Base-by-base conservation (phyloP, 148 eudicot species). In the Arbutus unedo region DNA sequence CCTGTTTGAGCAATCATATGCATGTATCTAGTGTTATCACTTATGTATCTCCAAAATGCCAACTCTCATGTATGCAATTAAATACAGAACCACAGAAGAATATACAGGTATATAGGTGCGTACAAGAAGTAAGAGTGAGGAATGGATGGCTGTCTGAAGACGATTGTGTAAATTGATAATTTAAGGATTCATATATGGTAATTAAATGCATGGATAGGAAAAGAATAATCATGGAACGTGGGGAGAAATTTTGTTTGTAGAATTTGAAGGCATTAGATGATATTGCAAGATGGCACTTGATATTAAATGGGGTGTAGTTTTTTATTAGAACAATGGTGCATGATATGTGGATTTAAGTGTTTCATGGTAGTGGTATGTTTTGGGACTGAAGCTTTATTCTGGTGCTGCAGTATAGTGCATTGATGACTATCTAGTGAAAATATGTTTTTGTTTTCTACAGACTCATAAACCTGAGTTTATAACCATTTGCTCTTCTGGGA, bases 401-500 rank as follows among this genome's bases (percentile, higher is more conserved):
- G 73, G 51, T 66, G 57, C 47, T 67, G 67, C 45, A 62, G 1
- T 78, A 10, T 57, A 43, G 51, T 43, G 38, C 16, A 14, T 78
- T 16, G 4, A 25, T 23, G 41, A 21, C 18, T 64, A 64, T 47
- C 14, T 41, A 66, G 21, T 5, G 47, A 21, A 57, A 38, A 31
- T 18, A 11, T 31, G 74, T 43, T 83, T n/a, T 64, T 9, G 5
- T 81, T 68, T 84, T 79, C 81, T 85, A 76, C 94, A 96, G 98
- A 94, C 93, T 77, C 19, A 76, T 80, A 87, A 83, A 49, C 94
- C 98, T 41, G 89, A 86, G 68, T 82, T 80, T 19, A 67, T 96
- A 80, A 87, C 89, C 56, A 68, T 85, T 78, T 90, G 91, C 78
- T 89, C 95, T 7, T 89, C 91, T 15, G 98, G 98, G 56, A 88